Base-by-base conservation (phyloP, 805 yeast genomes). In the Pichia rugopelliculosa region DNA sequence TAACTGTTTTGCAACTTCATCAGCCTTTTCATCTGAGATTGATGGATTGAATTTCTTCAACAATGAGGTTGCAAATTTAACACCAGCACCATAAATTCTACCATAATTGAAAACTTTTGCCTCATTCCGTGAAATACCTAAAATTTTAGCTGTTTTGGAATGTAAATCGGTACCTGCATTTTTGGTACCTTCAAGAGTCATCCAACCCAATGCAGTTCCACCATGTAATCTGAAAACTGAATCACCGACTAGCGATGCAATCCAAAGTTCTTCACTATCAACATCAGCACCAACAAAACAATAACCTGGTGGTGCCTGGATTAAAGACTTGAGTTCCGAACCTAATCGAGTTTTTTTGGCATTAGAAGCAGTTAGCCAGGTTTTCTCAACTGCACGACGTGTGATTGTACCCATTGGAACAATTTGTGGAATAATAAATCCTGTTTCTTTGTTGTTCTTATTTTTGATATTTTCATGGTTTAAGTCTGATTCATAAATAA, bases 261-360 rank as follows among this genome's bases (percentile, higher is more conserved):
- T 93, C 99, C 99, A 93, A 39, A 93, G 72, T 61, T 93, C 99
- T 61, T 93, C 99, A 36, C 96, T 87, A 65, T 93, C 99, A 9
- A 93, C 99, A 70, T 93, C 99, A 0, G 99, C 99, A 10, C 99
- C 99, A 9, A 93, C 96, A 68, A 93, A 86, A 34, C 78, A 77
- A 61, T 90, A 93, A 0, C 97, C 97, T 2, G 74, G 66, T 0
- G 99, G 99, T 0, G 97, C 96, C 48, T 74, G 69, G 5, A 93
- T 72, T 71, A 87, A 79, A 0, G 96, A 80, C 64, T 95, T 93
- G 51, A 95, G 70, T 61, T 93, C 99, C 1, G 97, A 89, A 0
- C 99, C 99, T 40, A 95, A 78, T 51, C 97, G 71, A 41, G 79
- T 77, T 53, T 71, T 70, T 59, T 95, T 93, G 1, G 96, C 95